Evolutionary conservation across 1,139 yeast genomes (phyloP).

Genomic region (Pichia sp.): DNA sequence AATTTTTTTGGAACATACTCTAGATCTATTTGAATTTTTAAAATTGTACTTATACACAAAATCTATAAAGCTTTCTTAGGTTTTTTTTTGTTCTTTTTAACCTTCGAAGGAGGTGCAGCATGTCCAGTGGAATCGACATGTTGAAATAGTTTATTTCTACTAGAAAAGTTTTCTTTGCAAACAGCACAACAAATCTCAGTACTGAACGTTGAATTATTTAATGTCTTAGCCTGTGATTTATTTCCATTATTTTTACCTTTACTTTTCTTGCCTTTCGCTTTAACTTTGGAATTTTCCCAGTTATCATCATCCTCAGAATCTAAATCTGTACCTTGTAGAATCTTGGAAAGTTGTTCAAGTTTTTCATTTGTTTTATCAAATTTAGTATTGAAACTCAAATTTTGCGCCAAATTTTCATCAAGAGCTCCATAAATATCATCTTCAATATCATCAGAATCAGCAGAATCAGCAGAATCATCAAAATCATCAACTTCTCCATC

Average conservation of each 20-base stretch:
- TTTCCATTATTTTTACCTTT: constrained; percentile 28
- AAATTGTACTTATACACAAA: too few relatives aligned
- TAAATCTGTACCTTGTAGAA: constrained; percentile 30
- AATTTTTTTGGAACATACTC: too few relatives aligned
- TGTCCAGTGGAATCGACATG: constrained; percentile 73
- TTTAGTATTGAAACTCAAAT: neutral
- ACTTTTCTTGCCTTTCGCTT: constrained; percentile 32
- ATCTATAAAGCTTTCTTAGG: constrained; percentile 5
- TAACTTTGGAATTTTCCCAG: constrained; percentile 31
- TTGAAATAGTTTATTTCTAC: constrained; percentile 71
- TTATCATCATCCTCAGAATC: constrained; percentile 31
- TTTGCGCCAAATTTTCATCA: neutral
- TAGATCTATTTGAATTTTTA: too few relatives aligned
- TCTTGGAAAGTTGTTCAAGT: constrained; percentile 22
- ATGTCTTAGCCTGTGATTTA: constrained; percentile 18
- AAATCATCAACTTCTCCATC: constrained; percentile 13
- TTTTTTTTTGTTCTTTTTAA: constrained; percentile 20
- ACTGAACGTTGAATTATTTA: constrained; percentile 22
- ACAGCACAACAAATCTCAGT: constrained; percentile 51
- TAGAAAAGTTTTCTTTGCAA: constrained; percentile 52
- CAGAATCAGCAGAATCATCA: too few relatives aligned
- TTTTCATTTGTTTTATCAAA: constrained; percentile 18
- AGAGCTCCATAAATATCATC: constrained; percentile 9
- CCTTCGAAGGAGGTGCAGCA: constrained; percentile 38
- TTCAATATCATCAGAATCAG: constrained; percentile 6